Evolutionary conservation across 805 yeast genomes (phyloP).

Genomic region (Vanderwaltozyma tropicalis): DNA sequence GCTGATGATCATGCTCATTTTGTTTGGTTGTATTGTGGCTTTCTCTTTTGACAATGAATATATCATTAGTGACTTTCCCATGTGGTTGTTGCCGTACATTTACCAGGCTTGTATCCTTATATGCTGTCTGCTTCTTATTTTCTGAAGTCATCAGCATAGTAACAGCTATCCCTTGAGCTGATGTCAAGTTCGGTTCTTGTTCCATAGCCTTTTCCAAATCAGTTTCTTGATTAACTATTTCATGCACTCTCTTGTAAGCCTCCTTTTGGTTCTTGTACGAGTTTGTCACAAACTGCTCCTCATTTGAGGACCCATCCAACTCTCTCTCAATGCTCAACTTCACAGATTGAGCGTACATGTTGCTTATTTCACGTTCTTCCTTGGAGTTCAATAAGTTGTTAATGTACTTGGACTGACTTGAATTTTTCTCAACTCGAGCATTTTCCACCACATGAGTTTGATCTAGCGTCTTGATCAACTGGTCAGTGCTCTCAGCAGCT

Average conservation of each 20-base stretch:
- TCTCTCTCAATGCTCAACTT: constrained; percentile 1
- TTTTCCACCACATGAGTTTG: neutral
- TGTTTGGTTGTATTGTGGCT: too few species aligned
- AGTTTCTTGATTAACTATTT: neutral
- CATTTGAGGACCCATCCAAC: neutral
- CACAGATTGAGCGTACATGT: neutral
- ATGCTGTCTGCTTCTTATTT: too few species aligned
- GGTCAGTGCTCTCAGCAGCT: neutral
- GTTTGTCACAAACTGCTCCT: neutral
- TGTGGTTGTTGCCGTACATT: too few species aligned
- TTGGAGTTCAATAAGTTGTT: neutral
- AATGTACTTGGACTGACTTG: neutral
- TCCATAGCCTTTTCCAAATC: neutral
- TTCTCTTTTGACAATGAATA: too few species aligned
- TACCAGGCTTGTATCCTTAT: too few species aligned
- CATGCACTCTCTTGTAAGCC: neutral
- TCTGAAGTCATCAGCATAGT: neutral
- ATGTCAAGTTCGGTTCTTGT: neutral
- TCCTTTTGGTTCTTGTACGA: neutral
- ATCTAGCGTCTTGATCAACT: neutral
- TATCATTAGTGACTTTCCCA: too few species aligned
- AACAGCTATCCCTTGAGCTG: constrained; percentile 1
- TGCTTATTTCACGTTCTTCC: neutral
- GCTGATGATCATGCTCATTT: too few species aligned
- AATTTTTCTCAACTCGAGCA: neutral